These are phyloP conservation scores for Aspergillus ruber DNA, from an alignment of 2,329 filamentous ascomycete species.

Conservation along the genomic window DNA sequence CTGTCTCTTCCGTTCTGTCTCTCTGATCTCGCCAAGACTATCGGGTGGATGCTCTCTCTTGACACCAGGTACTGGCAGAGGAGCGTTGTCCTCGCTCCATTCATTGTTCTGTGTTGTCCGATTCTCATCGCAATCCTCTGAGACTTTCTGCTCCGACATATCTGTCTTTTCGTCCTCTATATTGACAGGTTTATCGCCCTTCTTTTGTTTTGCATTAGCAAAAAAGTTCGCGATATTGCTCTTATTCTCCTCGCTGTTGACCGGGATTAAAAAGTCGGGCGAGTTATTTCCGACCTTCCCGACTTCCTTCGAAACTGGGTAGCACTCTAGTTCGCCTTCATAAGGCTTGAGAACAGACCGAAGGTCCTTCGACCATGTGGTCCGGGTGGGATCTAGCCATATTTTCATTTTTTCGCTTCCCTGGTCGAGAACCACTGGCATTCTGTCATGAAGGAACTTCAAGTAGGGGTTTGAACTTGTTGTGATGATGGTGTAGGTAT, in stretches of 20 bases:
- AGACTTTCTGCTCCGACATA: conserved; percentile 26
- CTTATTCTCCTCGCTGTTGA: conserved; percentile 83
- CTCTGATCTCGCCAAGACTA: conserved; percentile 6
- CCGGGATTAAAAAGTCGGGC: conserved; percentile 71
- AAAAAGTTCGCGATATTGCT: conserved; percentile 94
- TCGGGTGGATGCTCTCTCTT: conserved; percentile 45
- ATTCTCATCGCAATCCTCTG: conserved; percentile 11
- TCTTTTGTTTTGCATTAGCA: conserved; percentile 46
- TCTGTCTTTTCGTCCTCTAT: conserved; percentile 20
- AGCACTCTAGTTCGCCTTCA: conserved; percentile 71
- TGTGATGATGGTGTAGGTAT: conserved; percentile 91
- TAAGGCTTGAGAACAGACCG: conserved; percentile 76
- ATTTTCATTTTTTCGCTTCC: conserved; percentile 61
- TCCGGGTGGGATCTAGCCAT: conserved; percentile 70
- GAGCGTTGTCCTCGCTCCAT: conserved; percentile 47
- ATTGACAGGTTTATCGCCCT: conserved; percentile 22
- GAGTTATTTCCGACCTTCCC: conserved; percentile 93
- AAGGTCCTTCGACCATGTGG: conserved; percentile 70
- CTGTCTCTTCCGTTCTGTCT: conserved; percentile 17
- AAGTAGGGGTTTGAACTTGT: conserved; percentile 78
- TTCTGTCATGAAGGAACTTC: conserved; percentile 82
- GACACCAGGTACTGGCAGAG: conserved; percentile 39
- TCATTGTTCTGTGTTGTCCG: conserved; percentile 40
- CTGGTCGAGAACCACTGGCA: conserved; percentile 86
- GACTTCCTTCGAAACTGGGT: conserved; percentile 80